Evolutionary conservation across 805 yeast species (phyloP).

Genomic region (Starmerella vitae): DNA sequence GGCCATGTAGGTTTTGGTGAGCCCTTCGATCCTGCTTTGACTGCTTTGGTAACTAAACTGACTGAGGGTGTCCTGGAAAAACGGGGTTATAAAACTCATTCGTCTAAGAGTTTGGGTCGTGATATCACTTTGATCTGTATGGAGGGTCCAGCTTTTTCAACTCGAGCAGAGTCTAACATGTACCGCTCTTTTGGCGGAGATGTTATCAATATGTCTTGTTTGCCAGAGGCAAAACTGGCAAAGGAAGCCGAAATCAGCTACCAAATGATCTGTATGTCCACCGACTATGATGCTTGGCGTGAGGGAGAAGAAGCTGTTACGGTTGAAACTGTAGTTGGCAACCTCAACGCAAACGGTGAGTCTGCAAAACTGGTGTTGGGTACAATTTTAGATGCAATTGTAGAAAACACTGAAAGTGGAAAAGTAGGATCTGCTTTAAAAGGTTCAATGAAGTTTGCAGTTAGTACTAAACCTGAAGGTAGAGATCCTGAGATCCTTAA

Average conservation of each 20-base stretch:
- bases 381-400: conserved; percentile 51
- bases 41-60: conserved; percentile 44
- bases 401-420: conserved; percentile 43
- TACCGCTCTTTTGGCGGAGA: conserved; percentile 84
- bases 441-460: conserved; percentile 69
- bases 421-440: conserved; percentile 54
- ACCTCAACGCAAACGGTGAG: conserved; percentile 70
- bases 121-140: conserved; percentile 76
- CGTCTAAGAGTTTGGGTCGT: conserved; percentile 44
- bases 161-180: conserved; percentile 87
- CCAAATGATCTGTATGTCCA: conserved; percentile 98
- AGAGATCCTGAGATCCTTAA: conserved; percentile 58
- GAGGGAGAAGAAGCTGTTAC: conserved; percentile 92
- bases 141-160: conserved; percentile 98
- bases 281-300: conserved; percentile 98
- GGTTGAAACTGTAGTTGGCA: conserved; percentile 91
- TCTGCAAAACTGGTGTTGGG: conserved; percentile 75
- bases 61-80: conserved; percentile 12
- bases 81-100: conserved; percentile 49
- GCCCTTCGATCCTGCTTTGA: conserved; percentile 74
- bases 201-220: conserved; percentile 89
- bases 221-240: conserved; percentile 96
- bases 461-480: conserved; percentile 62
- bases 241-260: conserved; percentile 94
- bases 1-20: conserved; percentile 97